Percentiles rank a stretch among this genome's conserved stretches.
Evolutionary conservation across 495 filamentous ascomycete genomes (phyloP).

Genomic region (Arthonia radiata): DNA sequence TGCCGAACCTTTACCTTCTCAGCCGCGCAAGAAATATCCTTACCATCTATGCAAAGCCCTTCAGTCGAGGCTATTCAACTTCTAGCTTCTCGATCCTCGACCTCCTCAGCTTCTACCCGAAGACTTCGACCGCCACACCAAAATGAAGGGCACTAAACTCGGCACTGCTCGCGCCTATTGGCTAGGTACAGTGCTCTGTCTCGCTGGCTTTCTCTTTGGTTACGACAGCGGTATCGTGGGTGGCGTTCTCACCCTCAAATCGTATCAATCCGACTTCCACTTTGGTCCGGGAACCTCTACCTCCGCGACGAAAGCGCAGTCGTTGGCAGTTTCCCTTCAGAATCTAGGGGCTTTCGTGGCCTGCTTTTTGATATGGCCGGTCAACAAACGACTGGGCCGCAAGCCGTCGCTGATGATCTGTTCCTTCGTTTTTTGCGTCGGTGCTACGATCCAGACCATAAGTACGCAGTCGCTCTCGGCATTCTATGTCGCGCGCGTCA

Average conservation of each 20-base stretch:
- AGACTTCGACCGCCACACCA: too few relatives aligned
- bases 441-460: conserved; percentile 15
- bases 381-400: conserved; percentile 16
- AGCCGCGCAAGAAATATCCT: too few relatives aligned
- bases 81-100: too few relatives aligned
- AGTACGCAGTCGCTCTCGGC: conserved; percentile 13
- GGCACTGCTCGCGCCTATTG: conserved; percentile 32
- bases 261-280: conserved; percentile 33
- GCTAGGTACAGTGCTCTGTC: conserved; percentile 22
- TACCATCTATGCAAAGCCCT: too few relatives aligned
- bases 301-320: conserved; percentile 18
- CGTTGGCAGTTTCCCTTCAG: conserved; percentile 18
- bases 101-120: too few relatives aligned
- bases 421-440: conserved; percentile 15
- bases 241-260: conserved; percentile 25
- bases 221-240: conserved; percentile 37
- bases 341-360: conserved; percentile 37
- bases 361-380: conserved; percentile 22
- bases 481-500: conserved; percentile 20
- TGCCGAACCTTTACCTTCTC: too few relatives aligned
- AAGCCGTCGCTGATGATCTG: conserved; percentile 14
- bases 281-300: too few relatives aligned
- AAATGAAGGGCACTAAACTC: too few relatives aligned
- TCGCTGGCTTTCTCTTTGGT: conserved; percentile 18
- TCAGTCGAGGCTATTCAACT: too few relatives aligned